Conservation (phyloP, 331 rosid genomes). For the Malus hybrid region DNA sequence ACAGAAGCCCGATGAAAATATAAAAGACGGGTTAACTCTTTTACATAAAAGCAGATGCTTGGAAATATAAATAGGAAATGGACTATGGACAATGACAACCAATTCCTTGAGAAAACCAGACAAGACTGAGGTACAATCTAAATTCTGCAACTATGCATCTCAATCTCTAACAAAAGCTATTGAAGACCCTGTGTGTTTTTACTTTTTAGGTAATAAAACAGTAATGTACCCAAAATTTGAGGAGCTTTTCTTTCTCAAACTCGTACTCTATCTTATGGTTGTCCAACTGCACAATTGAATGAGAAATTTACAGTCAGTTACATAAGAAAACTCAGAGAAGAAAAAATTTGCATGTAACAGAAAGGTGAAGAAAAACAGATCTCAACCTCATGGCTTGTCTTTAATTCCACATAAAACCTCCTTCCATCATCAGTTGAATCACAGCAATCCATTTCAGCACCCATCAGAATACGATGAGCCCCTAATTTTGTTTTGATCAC, state of each 20-base stretch:
- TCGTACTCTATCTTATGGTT: constrained; percentile 67
- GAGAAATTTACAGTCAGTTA: not conserved
- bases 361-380: not conserved
- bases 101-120: not conserved
- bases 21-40: constrained; percentile 8
- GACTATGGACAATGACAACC: not conserved
- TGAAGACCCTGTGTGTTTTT: not conserved
- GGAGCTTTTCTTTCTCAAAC: constrained; percentile 85
- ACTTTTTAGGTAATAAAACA: not conserved
- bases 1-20: constrained; percentile 63
- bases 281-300: constrained; percentile 48
- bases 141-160: not conserved
- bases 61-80: not conserved
- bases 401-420: constrained; percentile 85
- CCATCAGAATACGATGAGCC: constrained; percentile 94
- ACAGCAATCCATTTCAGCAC: constrained; percentile 99
- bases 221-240: constrained; percentile 67
- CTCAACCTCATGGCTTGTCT: constrained; percentile 85
- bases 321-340: not conserved
- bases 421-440: constrained; percentile 96
- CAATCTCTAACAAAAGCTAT: not conserved
- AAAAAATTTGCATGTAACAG: not conserved
- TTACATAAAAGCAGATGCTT: not conserved
- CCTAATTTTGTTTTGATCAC: constrained; percentile 90
- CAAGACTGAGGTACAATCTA: not conserved